Evolutionary conservation across 306 rosid species (phyloP).

Genomic region (Hippophae rhamnoides): DNA sequence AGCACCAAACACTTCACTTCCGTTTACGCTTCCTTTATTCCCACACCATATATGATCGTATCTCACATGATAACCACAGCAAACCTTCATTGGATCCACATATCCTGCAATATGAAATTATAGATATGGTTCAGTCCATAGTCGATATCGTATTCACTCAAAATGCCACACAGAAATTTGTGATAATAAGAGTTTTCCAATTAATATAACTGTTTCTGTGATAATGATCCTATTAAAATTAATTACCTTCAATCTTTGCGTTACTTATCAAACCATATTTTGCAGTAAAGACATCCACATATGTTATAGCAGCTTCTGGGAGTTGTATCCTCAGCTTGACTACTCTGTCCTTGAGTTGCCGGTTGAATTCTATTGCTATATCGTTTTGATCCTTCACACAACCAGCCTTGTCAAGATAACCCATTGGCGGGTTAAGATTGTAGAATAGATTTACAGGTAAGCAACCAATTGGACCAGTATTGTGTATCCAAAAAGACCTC

Average conservation of each 20-base stretch:
- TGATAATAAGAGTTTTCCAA: too few species aligned
- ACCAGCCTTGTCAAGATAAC: slow-evolving; percentile 9
- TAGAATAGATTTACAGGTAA: slow-evolving; percentile 5
- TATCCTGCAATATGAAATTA: slow-evolving; percentile 16
- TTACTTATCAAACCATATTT: slow-evolving; percentile 17
- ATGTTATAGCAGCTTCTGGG: slow-evolving; percentile 7
- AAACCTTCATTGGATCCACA: slow-evolving; percentile 11
- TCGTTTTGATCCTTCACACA: slow-evolving; percentile 19
- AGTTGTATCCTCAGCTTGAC: slow-evolving; percentile 10
- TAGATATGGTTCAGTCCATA: too few species aligned
- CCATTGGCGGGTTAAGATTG: not conserved
- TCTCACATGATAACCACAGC: slow-evolving; percentile 17
- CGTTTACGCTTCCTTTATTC: slow-evolving; percentile 11
- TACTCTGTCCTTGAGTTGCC: slow-evolving; percentile 20
- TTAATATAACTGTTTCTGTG: too few species aligned
- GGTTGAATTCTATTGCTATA: slow-evolving; percentile 20
- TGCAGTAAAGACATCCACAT: slow-evolving; percentile 17
- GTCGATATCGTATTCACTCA: too few species aligned
- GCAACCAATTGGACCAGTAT: slow-evolving; percentile 27
- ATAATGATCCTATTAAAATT: not conserved
- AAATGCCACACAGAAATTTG: too few species aligned
- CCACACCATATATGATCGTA: slow-evolving; percentile 6
- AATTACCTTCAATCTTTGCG: slow-evolving; percentile 22
- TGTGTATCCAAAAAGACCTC: slow-evolving; percentile 20
- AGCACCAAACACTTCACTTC: slow-evolving; percentile 15